Conservation (phyloP, 208 protist species). For the Leishmania turanica region DNA sequence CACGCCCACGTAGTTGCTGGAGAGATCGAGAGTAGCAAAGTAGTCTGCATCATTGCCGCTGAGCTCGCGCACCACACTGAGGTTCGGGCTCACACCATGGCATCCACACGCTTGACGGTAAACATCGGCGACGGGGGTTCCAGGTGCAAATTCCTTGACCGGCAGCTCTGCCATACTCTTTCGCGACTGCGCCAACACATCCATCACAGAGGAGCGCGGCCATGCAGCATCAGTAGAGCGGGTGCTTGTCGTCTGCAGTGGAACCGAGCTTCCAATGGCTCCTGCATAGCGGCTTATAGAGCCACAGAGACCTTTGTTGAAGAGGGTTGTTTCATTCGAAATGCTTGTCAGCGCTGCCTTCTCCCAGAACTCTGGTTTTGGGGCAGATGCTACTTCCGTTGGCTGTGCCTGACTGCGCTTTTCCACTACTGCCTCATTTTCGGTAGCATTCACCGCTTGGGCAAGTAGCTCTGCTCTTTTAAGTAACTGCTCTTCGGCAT, state of each 20-base stretch:
- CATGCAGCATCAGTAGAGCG: neutral
- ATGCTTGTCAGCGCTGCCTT: neutral
- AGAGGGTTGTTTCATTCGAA: neutral
- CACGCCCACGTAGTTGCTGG: slow-evolving; percentile 56
- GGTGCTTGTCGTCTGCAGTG: neutral
- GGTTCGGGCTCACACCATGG: slow-evolving; percentile 37
- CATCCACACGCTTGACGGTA: slow-evolving; percentile 34
- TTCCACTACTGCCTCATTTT: neutral
- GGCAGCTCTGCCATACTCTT: neutral
- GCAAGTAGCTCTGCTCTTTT: slow-evolving; percentile 13
- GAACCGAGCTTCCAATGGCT: neutral
- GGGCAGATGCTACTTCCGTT: neutral
- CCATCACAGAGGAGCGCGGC: neutral
- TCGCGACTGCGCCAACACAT: slow-evolving; percentile 12
- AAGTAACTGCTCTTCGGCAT: slow-evolving; percentile 8
- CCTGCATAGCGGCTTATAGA: neutral
- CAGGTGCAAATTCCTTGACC: neutral
- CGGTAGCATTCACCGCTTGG: neutral
- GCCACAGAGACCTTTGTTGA: neutral
- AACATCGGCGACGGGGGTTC: slow-evolving; percentile 20
- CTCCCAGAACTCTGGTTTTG: neutral
- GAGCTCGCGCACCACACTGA: slow-evolving; percentile 29
- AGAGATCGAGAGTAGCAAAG: slow-evolving; percentile 50
- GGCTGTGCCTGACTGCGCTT: neutral
- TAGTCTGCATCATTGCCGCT: slow-evolving; percentile 8